phyloP scores from a whole-genome alignment of 225 moss, liverwort and hornwort species.

The Pseudisothecium myosuroides region DNA sequence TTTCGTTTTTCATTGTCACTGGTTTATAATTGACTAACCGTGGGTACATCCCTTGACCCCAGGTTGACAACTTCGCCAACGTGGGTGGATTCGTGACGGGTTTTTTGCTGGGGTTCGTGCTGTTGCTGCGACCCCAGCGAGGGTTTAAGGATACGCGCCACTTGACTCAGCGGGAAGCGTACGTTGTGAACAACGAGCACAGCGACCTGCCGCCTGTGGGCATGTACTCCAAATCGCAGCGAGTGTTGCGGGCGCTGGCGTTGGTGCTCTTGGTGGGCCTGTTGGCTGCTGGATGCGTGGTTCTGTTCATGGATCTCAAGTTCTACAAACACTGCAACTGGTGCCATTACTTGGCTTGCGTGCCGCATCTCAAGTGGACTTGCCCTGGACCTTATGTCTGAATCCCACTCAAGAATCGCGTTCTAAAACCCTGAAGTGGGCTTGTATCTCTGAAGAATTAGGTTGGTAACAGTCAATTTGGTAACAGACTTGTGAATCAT shows the following conservation, averaged over 20 bases:
- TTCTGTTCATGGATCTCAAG: constrained; percentile 34
- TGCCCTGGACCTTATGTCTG: constrained; percentile 17
- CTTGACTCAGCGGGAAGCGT: constrained; percentile 28
- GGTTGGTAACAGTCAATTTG: neutral
- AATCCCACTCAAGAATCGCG: neutral
- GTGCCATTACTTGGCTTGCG: constrained; percentile 81
- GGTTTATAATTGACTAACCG: neutral
- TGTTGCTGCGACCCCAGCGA: constrained; percentile 56
- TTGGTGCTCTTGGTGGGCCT: constrained; percentile 10
- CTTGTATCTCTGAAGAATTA: neutral
- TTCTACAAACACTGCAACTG: constrained; percentile 46
- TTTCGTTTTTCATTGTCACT: neutral
- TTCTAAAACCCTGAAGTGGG: neutral
- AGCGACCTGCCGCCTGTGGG: constrained; percentile 26
- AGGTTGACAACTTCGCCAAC: constrained; percentile 81
- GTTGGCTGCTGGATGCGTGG: constrained; percentile 25
- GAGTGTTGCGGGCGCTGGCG: constrained; percentile 25
- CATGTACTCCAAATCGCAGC: constrained; percentile 35
- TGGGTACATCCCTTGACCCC: neutral
- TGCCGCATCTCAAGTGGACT: constrained; percentile 54
- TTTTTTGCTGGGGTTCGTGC: constrained; percentile 42
- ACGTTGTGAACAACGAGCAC: constrained; percentile 13
- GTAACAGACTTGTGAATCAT: neutral
- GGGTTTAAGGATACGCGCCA: constrained; percentile 52
- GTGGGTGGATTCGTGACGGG: constrained; percentile 56